These are phyloP conservation scores for Aspergillus sergii DNA, from an alignment of 2,329 filamentous ascomycete species.

Conservation along the genomic window DNA sequence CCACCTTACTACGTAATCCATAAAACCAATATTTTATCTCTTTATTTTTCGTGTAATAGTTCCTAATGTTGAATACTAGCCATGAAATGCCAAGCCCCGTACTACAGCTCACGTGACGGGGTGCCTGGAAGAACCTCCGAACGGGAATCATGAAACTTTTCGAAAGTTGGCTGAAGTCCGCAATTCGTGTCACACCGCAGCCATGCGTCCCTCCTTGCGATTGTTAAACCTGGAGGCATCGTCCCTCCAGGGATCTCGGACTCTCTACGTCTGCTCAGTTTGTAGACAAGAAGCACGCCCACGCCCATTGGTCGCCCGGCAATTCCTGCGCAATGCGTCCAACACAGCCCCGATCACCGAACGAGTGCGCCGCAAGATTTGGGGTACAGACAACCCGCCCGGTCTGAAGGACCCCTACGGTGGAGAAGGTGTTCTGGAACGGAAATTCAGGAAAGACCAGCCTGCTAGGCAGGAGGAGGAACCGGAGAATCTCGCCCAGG, in stretches of 20 bases:
- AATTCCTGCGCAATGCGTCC: constrained; percentile 41
- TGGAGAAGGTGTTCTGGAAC: constrained; percentile 38
- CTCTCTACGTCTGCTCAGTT: constrained; percentile 43
- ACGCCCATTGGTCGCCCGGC: constrained; percentile 32
- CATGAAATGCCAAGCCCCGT: constrained; percentile 10
- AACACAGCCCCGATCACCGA: constrained; percentile 44
- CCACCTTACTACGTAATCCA: background rate
- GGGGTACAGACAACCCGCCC: constrained; percentile 54
- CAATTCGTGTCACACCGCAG: constrained; percentile 22
- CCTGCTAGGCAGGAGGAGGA: constrained; percentile 17
- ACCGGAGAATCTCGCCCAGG: constrained; percentile 15
- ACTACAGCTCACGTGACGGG: constrained; percentile 29
- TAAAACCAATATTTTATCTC: background rate
- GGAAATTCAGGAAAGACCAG: constrained; percentile 25
- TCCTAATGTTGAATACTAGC: no score
- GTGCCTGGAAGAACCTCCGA: constrained; percentile 8
- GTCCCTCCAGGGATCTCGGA: constrained; percentile 27
- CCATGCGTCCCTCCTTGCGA: constrained; percentile 43
- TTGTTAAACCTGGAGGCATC: constrained; percentile 40
- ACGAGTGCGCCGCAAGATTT: constrained; percentile 51
- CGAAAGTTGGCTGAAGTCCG: constrained; percentile 8
- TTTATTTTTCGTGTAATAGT: background rate
- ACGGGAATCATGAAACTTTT: constrained; percentile 23
- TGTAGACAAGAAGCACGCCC: constrained; percentile 42
- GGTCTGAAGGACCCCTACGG: constrained; percentile 53